Base-by-base conservation (phyloP, 2,329 filamentous ascomycete species). In the Fusarium udum region DNA sequence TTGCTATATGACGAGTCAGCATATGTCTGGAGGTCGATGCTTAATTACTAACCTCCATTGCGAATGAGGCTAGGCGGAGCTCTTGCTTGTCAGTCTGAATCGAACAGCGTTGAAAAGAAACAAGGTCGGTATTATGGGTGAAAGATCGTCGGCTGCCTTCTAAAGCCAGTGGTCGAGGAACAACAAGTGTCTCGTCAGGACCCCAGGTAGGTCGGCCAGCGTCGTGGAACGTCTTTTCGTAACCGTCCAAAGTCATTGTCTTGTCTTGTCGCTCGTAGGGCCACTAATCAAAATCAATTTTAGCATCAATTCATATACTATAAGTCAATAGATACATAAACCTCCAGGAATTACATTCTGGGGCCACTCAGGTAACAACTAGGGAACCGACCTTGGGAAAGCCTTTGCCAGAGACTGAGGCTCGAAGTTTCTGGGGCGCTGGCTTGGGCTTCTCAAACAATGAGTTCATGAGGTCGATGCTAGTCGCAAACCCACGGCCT, bases 401-500 rank as follows among this genome's bases (percentile, higher is more conserved):
- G 80, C 93, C 92, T 84, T 90, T 90, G 77, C 86, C 84, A 68
- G 86, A 82, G 74, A 85, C 79, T 40, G 85, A 83, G 72, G 85
- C 85, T 78, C 88, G 87, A 61, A 87, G 80, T 77, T 87, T 88
- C 77, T 88, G 85, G 60, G 84, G 83, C 72, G 87, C 87, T 60
- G 86, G 87, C 84, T 89, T 90, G 72, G 91, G 87, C 82, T 92
- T 90, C 81, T 93, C 92, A 83, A 97, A 98, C 63, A 98, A 86
- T 53, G 94, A 97, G 80, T 97, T 95, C 94, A 97, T 98, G 80
- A 98, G 86, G 85, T 98, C 96, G 83, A 98, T 97, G 79, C 93
- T 95, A 26, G 93, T 97, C 26, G 91, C 89, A 82, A 97, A 95
- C 2, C 92, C 92, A 73, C 90, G 89, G 61, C 88, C 86, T 75